Evolutionary conservation across 352 stramenopile species (phyloP).

Genomic region (Phytophthora cactorum): DNA sequence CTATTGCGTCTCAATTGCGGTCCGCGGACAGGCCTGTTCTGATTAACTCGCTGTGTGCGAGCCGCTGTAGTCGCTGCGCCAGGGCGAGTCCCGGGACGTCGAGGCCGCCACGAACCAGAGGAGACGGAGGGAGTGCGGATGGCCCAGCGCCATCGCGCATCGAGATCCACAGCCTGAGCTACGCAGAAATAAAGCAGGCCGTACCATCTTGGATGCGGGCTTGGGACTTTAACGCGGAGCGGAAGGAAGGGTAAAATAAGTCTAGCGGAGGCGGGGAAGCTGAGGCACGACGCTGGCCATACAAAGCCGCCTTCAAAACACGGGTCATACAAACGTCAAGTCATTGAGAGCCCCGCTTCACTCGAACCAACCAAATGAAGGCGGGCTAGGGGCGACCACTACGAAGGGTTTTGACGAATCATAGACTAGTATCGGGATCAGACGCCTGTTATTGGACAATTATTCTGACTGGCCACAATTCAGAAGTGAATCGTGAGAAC

Average conservation of each 20-base stretch:
- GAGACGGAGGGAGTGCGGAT: slow-evolving; percentile 10
- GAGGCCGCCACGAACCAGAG: slow-evolving; percentile 2
- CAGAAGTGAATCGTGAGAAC: slow-evolving; percentile 15
- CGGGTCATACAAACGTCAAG: slow-evolving; percentile 67
- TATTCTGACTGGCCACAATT: slow-evolving; percentile 10
- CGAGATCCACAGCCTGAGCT: neutral
- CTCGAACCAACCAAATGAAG: slow-evolving; percentile 78
- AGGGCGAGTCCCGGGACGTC: neutral
- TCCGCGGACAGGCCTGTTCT: slow-evolving; percentile 7
- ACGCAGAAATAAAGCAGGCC: slow-evolving; percentile 10
- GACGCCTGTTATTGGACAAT: slow-evolving; percentile 9
- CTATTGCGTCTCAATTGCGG: neutral
- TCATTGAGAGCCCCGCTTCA: slow-evolving; percentile 46
- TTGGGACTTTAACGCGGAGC: slow-evolving; percentile 88
- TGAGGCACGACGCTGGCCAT: slow-evolving; percentile 44
- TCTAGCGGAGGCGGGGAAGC: slow-evolving; percentile 43
- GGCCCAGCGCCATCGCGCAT: neutral
- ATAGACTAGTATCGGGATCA: neutral
- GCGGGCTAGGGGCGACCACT: slow-evolving; percentile 13
- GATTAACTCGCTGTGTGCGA: slow-evolving; percentile 1
- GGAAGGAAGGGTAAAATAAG: slow-evolving; percentile 90
- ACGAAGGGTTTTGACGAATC: slow-evolving; percentile 18
- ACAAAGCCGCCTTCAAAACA: slow-evolving; percentile 63
- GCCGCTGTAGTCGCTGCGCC: slow-evolving; percentile 15
- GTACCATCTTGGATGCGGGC: slow-evolving; percentile 88